These are phyloP conservation scores for Rhamnella rubrinervis DNA, from an alignment of 331 rosid genomes.

Conservation along the genomic window DNA sequence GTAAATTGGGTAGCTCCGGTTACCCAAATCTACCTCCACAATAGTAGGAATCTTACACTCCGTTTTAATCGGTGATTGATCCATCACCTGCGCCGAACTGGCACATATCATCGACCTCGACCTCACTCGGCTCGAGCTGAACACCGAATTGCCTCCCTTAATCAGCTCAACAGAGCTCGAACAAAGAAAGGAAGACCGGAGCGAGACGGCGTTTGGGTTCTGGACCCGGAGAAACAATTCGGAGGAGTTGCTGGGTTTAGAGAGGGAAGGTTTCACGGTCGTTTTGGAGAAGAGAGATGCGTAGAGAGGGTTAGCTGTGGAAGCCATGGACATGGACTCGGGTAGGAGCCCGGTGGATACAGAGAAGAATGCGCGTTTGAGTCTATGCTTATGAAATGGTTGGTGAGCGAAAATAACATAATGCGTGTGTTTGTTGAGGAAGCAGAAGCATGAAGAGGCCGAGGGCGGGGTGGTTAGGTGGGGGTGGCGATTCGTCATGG, in stretches of 20 bases:
- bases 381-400: conserved; percentile 7
- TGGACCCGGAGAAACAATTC: conserved; percentile 32
- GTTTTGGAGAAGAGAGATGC: conserved; percentile 46
- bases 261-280: conserved; percentile 13
- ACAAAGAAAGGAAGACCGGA: conserved; percentile 24
- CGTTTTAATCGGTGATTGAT: conserved; percentile 45
- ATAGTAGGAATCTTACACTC: conserved; percentile 35
- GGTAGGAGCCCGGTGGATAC: conserved; percentile 3
- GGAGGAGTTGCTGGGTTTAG: conserved; percentile 26
- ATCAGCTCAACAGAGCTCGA: conserved; percentile 24
- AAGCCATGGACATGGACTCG: conserved; percentile 47
- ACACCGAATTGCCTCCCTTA: conserved; percentile 17
- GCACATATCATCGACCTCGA: conserved; percentile 42
- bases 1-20: conserved; percentile 92
- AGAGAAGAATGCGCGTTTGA: not conserved
- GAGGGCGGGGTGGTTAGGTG: conserved; percentile 27
- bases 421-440: conserved; percentile 13
- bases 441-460: not conserved
- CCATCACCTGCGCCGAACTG: conserved; percentile 64
- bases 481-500: conserved; percentile 19
- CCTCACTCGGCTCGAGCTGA: conserved; percentile 22
- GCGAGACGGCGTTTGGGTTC: conserved; percentile 25
- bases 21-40: conserved; percentile 87
- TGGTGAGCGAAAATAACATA: conserved; percentile 37
- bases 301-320: conserved; percentile 44